Evolutionary conservation across 768 basidiomycete genomes (phyloP).

Genomic region (Cyclocybe cylindracea): DNA sequence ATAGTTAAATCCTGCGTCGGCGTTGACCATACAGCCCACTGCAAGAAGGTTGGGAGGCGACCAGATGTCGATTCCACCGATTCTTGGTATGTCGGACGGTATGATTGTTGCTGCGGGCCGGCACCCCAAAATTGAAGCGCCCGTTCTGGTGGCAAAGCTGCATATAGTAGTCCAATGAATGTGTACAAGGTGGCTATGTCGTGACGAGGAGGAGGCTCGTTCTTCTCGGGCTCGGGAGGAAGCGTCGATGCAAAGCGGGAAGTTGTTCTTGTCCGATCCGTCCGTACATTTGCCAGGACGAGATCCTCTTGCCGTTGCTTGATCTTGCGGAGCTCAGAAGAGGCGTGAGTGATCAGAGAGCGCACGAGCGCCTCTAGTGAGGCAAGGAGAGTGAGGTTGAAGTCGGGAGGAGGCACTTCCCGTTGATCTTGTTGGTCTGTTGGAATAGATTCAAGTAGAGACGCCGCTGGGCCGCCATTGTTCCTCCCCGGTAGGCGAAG

Average conservation of each 20-base stretch:
- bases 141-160: constrained; percentile 69
- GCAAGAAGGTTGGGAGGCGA: constrained; percentile 60
- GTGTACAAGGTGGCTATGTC: constrained; percentile 85
- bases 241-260: constrained; percentile 46
- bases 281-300: constrained; percentile 64
- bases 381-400: constrained; percentile 55
- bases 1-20: constrained; percentile 71
- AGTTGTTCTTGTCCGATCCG: constrained; percentile 59
- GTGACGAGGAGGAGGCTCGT: constrained; percentile 58
- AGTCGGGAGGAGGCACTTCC: constrained; percentile 47
- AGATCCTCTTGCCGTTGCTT: constrained; percentile 90
- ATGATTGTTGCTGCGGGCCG: constrained; percentile 43
- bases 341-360: constrained; percentile 72
- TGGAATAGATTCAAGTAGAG: constrained; percentile 30
- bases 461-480: constrained; percentile 33
- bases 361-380: constrained; percentile 73
- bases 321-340: constrained; percentile 81
- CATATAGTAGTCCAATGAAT: constrained; percentile 81
- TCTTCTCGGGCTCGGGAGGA: constrained; percentile 40
- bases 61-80: constrained; percentile 55
- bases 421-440: constrained; percentile 47
- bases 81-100: constrained; percentile 54
- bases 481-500: constrained; percentile 53
- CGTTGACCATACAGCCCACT: constrained; percentile 90
- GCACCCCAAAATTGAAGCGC: constrained; percentile 89